These are phyloP conservation scores for Phytophthora multivora DNA, from an alignment of 352 stramenopile species.

Conservation along the genomic window DNA sequence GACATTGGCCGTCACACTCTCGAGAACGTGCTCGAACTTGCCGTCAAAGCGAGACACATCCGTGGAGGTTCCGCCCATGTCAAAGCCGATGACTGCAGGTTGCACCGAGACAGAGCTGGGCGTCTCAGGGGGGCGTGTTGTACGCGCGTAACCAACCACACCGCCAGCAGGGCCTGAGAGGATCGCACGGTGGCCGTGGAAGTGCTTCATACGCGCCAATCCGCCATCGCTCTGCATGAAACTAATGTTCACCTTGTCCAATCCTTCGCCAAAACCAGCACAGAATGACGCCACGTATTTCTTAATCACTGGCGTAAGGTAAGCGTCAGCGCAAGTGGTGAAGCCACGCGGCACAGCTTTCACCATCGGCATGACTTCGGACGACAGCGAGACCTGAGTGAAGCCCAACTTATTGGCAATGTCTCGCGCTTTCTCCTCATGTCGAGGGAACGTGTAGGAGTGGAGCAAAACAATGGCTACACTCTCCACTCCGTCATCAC, in stretches of 20 bases:
- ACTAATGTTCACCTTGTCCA: constrained; percentile 93
- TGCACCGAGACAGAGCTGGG: constrained; percentile 8
- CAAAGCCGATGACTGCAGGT: constrained; percentile 95
- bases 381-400: constrained; percentile 91
- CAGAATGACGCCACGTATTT: constrained; percentile 97
- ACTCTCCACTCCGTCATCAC: constrained; percentile 89
- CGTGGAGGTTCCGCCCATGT: constrained; percentile 99
- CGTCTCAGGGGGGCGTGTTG: constrained; percentile 65
- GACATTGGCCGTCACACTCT: constrained; percentile 98
- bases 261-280: constrained; percentile 93
- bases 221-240: constrained; percentile 99
- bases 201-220: constrained; percentile 94
- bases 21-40: constrained; percentile 97
- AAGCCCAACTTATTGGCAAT: constrained; percentile 94
- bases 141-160: constrained; percentile 98
- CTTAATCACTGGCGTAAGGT: constrained; percentile 98
- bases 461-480: constrained; percentile 96
- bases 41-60: constrained; percentile 98
- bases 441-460: constrained; percentile 95
- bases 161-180: constrained; percentile 94
- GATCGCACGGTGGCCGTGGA: constrained; percentile 93
- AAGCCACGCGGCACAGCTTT: constrained; percentile 97
- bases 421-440: constrained; percentile 91
- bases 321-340: constrained; percentile 97
- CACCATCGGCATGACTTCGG: constrained; percentile 98